phyloP scores from a whole-genome alignment of 2,329 filamentous ascomycete genomes.

The Talaromyces funiculosus region DNA sequence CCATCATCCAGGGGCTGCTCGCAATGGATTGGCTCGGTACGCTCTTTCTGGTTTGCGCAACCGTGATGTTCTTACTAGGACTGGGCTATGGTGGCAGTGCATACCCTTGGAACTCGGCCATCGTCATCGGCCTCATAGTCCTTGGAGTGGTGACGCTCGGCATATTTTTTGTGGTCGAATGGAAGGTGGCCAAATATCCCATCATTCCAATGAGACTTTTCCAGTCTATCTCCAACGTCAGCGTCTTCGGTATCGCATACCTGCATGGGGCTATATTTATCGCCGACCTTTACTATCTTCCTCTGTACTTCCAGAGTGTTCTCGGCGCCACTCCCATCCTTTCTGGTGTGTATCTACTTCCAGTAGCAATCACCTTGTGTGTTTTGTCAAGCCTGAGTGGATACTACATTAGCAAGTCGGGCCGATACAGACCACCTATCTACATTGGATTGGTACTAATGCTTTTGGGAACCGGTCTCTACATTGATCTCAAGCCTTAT shows the following conservation, averaged over 20 bases:
- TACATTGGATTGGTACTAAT: slow-evolving; percentile 54
- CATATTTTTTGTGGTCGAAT: slow-evolving; percentile 30
- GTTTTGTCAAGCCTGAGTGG: slow-evolving; percentile 55
- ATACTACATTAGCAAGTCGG: slow-evolving; percentile 68
- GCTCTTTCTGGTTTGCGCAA: slow-evolving; percentile 41
- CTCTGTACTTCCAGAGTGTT: slow-evolving; percentile 77
- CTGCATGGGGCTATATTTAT: slow-evolving; percentile 74
- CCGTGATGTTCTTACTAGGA: slow-evolving; percentile 45
- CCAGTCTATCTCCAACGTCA: slow-evolving; percentile 8
- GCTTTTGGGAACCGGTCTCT: slow-evolving; percentile 60
- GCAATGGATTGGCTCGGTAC: slow-evolving; percentile 50
- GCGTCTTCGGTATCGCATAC: slow-evolving; percentile 58
- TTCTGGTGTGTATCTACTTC: slow-evolving; percentile 68
- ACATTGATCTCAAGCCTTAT: slow-evolving; percentile 53
- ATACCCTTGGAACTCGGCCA: slow-evolving; percentile 51
- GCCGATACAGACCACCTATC: slow-evolving; percentile 59
- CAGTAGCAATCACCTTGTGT: slow-evolving; percentile 62
- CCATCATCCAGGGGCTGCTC: slow-evolving; percentile 48
- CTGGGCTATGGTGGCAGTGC: slow-evolving; percentile 57
- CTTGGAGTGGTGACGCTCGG: slow-evolving; percentile 38
- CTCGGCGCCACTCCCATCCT: slow-evolving; percentile 62
- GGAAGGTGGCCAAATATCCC: slow-evolving; percentile 27
- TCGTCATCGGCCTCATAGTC: slow-evolving; percentile 52
- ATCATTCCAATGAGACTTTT: slow-evolving; percentile 47
- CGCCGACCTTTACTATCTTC: slow-evolving; percentile 70